Evolutionary conservation across 148 eudicot genomes (phyloP), one percentile per base, ranked within the genome.

Genomic region (Cornus kousa): DNA sequence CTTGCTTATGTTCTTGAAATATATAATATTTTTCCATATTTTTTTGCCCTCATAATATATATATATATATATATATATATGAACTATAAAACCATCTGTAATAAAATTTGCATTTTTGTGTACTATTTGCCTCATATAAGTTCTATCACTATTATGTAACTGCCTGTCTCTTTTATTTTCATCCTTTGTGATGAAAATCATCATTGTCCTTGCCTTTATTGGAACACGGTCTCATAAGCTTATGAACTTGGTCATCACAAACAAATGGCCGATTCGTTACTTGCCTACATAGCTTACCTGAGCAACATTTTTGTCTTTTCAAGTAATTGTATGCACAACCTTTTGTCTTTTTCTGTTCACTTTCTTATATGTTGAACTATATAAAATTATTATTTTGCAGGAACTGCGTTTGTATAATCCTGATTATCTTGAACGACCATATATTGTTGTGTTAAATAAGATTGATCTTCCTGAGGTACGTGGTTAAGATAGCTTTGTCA

Each of bases 391-490:
- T 57, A n/a, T 28, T 39, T 76, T 81, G 77, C 90, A 93, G 97
- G 97, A 93, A 84, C 79, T 93, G 83, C 90, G 98, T 76, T 90
- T 96, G 98, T 96, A 96, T 85, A 96, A 96, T 91, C 99, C 98
- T 69, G 94, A 91, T 68, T 96, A 96, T 80, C 95, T 96, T 65
- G 99, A 96, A 79, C 80, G 99, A 43, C 99, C 97, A 67, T 89
- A 85, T 77, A 80, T 96, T 71, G 99, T 96, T n/a, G 99, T 92
- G 72, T 90, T 96, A 59, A 96, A 96, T 78, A 96, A 96, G 81
- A 92, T 92, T 53, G 99, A 96, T 87, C 86, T 91, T 81, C 97
- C 95, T 73, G 83, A 90, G 99, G 99, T 95, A 84, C 73, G 84
- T 68, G 46, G 46, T 24, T 75, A 9, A 14, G 0, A 32, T 43